These are phyloP conservation scores for Cryptococcus sp. DNA, from an alignment of 1,284 basidiomycete species.

Conservation along the genomic window DNA sequence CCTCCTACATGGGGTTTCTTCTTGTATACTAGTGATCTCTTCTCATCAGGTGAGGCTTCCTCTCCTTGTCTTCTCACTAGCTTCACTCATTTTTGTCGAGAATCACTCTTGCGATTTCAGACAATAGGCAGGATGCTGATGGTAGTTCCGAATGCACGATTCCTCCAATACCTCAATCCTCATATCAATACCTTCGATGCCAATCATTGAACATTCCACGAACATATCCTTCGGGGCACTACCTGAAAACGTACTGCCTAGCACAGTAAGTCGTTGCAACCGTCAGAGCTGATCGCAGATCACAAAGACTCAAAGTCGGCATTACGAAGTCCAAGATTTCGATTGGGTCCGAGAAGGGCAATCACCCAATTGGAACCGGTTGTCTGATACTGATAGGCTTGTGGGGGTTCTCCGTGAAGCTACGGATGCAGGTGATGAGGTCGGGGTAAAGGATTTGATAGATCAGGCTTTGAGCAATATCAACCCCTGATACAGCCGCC, in stretches of 20 bases:
- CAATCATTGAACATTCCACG: slow-evolving; percentile 68
- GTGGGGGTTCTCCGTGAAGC: too few relatives aligned
- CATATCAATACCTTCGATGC: slow-evolving; percentile 61
- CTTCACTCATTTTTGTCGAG: neutral
- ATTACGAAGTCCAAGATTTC: slow-evolving; percentile 65
- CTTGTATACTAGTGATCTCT: slow-evolving; percentile 61
- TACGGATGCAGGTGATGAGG: too few relatives aligned
- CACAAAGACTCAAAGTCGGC: slow-evolving; percentile 29
- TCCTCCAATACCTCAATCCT: slow-evolving; percentile 60
- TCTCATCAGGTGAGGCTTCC: slow-evolving; percentile 65
- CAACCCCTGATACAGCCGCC: too few relatives aligned
- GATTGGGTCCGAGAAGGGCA: slow-evolving; percentile 67
- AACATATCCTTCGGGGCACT: slow-evolving; percentile 57
- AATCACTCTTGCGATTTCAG: neutral
- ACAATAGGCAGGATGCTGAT: neutral
- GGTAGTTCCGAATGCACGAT: slow-evolving; percentile 73
- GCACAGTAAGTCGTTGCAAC: neutral
- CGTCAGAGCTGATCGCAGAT: neutral
- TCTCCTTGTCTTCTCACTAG: neutral
- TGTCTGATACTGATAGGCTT: slow-evolving; percentile 19
- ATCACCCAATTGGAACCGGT: slow-evolving; percentile 66
- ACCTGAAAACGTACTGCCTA: neutral
- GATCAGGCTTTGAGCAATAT: too few relatives aligned
- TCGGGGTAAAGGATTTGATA: too few relatives aligned
- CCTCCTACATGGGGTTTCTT: slow-evolving; percentile 59